Evolutionary conservation across 345 rosid genomes (phyloP).

Genomic region (Eucalyptus globulus): DNA sequence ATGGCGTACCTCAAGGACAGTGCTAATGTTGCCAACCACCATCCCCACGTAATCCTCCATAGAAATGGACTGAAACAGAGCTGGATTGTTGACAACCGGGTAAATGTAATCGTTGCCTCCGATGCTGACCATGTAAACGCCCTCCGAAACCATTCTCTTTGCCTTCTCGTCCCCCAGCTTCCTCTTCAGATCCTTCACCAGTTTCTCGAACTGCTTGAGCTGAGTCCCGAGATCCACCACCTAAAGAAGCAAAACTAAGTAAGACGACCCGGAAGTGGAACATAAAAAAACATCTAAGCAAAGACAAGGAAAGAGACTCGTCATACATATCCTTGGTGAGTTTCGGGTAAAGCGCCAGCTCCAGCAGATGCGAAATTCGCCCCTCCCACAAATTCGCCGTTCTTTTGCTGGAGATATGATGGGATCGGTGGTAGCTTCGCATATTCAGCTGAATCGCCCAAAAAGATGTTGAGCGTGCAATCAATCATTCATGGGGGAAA

Average conservation of each 20-base stretch:
- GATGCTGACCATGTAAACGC: not conserved
- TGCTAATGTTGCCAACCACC: slow-evolving; percentile 11
- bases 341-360: slow-evolving; percentile 2
- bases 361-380: slow-evolving; percentile 12
- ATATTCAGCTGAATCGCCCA: not conserved
- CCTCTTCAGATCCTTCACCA: not conserved
- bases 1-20: not conserved
- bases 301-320: not conserved
- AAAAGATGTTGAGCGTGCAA: not conserved
- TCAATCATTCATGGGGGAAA: not conserved
- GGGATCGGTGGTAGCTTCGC: not conserved
- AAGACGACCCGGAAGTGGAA: not conserved
- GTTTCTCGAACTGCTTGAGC: not conserved
- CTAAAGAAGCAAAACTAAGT: not conserved
- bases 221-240: slow-evolving; percentile 7
- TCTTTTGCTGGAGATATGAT: not conserved
- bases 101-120: slow-evolving; percentile 1
- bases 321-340: not conserved
- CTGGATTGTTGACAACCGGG: not conserved
- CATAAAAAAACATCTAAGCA: not conserved
- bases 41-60: not conserved
- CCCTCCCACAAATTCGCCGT: not conserved
- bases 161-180: not conserved
- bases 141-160: not conserved
- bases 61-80: not conserved